Evolutionary conservation across 2,329 filamentous ascomycete genomes (phyloP).

Genomic region (Penicillium sp.): DNA sequence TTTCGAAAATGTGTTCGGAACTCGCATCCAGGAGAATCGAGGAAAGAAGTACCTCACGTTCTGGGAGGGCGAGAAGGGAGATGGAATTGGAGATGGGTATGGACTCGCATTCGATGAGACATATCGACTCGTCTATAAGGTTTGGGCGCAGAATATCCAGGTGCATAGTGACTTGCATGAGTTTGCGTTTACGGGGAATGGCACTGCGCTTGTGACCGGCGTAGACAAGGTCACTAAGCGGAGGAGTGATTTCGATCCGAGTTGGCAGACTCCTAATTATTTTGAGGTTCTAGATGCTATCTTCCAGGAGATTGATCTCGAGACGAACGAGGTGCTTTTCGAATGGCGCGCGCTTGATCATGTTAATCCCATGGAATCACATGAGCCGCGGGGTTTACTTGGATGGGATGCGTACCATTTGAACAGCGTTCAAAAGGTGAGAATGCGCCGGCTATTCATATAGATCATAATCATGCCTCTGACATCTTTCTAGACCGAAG

Average conservation of each 20-base stretch:
- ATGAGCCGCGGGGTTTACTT: background rate
- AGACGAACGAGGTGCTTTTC: slow-evolving; percentile 8
- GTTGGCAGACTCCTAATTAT: background rate
- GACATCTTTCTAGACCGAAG: slow-evolving; percentile 1
- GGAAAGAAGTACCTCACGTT: slow-evolving; percentile 7
- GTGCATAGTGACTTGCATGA: slow-evolving; percentile 10
- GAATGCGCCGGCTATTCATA: background rate
- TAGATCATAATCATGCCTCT: background rate
- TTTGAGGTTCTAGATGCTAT: background rate
- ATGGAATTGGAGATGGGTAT: slow-evolving; percentile 10
- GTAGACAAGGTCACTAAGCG: background rate
- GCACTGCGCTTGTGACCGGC: slow-evolving; percentile 4
- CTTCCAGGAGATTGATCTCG: slow-evolving; percentile 7
- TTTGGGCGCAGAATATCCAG: slow-evolving; percentile 8
- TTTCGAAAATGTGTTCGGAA: slow-evolving; percentile 11
- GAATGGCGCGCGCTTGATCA: slow-evolving; percentile 4
- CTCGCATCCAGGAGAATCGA: slow-evolving; percentile 1
- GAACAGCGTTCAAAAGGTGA: slow-evolving; percentile 6
- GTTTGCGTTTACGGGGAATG: slow-evolving; percentile 6
- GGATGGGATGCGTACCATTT: slow-evolving; percentile 8
- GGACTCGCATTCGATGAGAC: slow-evolving; percentile 5
- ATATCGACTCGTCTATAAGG: slow-evolving; percentile 5
- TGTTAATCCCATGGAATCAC: slow-evolving; percentile 6
- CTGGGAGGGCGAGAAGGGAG: slow-evolving; percentile 8
- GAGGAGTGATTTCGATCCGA: background rate